Evolutionary conservation across 1,139 yeast genomes (phyloP), one percentile per base, ranked within the genome.

Genomic region (Citeromyces hawaiiensis): DNA sequence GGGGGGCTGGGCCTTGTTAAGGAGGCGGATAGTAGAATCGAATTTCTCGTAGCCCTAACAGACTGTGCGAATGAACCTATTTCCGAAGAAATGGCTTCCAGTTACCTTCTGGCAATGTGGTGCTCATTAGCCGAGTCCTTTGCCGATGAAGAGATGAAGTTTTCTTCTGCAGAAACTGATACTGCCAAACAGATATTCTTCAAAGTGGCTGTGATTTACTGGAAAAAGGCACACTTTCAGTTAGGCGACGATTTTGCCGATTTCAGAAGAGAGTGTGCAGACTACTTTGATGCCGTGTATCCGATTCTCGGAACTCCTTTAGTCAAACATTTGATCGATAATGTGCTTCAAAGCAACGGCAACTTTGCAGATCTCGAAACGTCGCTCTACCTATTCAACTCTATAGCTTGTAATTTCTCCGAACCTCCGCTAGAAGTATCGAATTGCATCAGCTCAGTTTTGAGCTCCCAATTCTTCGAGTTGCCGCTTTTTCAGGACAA

Each of bases 101-200:
- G 69, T 36, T 79, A 76, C 42, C 64, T 86, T 47, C 63, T 83
- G 4, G 77, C 77, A 40, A 85, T 87, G 52, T 91, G 97, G 97
- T 72, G 73, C 40, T 80, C 77, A 42, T 64, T 82, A 40, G 75
- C 80, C 8, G 93, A 83, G 45, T 67, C 72, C 1, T 72, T 70
- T 43, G 60, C 69, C 13, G 58, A 58, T 37, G 43, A 48, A 7
- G 46, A 42, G 2, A 51, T 50, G 3, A 45, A 59, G 27, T 43
- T 45, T 1, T 40, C 41, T 6, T 62, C 66, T 36, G 47, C 58
- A 8, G 36, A 42, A 6, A 60, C 60, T 33, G 23, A 35, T 4
- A 27, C 14, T n/a, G 57, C 72, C 27, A 52, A 60, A 35, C 53
- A 52, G 1, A 48, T 74, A 2, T 64, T 79, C 44, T 53, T 56